A percentile compares a stretch with the other conserved stretches of the same genome.
phyloP scores from a whole-genome alignment of 495 filamentous ascomycete genomes.

The Trichoderma erinaceum region DNA sequence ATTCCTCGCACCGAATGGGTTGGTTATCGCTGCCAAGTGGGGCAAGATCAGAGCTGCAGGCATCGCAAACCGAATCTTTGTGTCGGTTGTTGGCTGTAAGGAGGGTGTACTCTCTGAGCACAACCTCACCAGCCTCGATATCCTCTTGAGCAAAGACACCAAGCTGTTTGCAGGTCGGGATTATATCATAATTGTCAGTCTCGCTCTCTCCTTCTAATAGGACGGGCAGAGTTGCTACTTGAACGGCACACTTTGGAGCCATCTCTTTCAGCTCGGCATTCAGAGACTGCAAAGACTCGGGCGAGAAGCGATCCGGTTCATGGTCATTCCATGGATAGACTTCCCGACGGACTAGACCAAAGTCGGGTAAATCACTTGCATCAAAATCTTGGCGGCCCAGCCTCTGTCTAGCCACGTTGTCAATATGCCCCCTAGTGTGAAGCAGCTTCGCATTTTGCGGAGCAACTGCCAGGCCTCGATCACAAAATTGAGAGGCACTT shows the following conservation, averaged over 20 bases:
- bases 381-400: slow-evolving; percentile 40
- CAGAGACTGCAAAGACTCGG: slow-evolving; percentile 58
- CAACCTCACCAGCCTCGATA: slow-evolving; percentile 67
- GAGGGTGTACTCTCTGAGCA: slow-evolving; percentile 71
- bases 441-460: slow-evolving; percentile 43
- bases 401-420: slow-evolving; percentile 39
- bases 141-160: slow-evolving; percentile 84
- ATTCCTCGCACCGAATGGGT: slow-evolving; percentile 62
- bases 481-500: slow-evolving; percentile 61
- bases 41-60: slow-evolving; percentile 73
- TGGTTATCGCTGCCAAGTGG: slow-evolving; percentile 40
- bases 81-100: slow-evolving; percentile 77
- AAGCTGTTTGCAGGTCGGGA: slow-evolving; percentile 63
- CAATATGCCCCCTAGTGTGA: slow-evolving; percentile 41
- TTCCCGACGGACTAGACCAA: slow-evolving; percentile 73
- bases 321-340: slow-evolving; percentile 90
- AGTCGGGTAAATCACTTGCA: slow-evolving; percentile 54
- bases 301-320: slow-evolving; percentile 76
- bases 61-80: slow-evolving; percentile 76
- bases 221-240: slow-evolving; percentile 63
- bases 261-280: slow-evolving; percentile 58
- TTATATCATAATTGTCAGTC: slow-evolving; percentile 38
- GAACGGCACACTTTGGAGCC: slow-evolving; percentile 66
- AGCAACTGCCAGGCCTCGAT: slow-evolving; percentile 40
- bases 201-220: slow-evolving; percentile 46